A percentile compares a stretch with the other conserved stretches of the same genome.
phyloP scores from a whole-genome alignment of 2,329 filamentous ascomycete genomes.

The Neoascochyta sp. region DNA sequence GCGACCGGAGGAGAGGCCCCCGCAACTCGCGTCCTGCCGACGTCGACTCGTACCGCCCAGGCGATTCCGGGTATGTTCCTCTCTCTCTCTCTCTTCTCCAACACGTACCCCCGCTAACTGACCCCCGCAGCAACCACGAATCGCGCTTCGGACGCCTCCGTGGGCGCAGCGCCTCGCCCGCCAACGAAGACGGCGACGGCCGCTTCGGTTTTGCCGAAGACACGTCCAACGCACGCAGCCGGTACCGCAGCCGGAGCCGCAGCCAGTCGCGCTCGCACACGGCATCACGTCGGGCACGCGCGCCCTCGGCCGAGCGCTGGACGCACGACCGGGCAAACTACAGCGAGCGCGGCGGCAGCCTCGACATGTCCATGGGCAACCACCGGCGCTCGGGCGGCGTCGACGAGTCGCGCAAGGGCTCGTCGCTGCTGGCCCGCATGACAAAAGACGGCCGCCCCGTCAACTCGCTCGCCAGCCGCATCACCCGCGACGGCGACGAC shows the following conservation, averaged over 20 bases:
- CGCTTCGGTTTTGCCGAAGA: slow-evolving; percentile 49
- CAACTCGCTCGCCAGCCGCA: slow-evolving; percentile 28
- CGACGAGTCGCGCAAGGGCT: slow-evolving; percentile 32
- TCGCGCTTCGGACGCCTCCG: slow-evolving; percentile 50
- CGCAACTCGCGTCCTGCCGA: slow-evolving; percentile 25
- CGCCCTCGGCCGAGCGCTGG: slow-evolving; percentile 28
- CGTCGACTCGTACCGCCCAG: slow-evolving; percentile 32
- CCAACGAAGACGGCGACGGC: slow-evolving; percentile 46
- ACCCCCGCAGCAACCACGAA: slow-evolving; percentile 21
- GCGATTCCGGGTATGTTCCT: slow-evolving; percentile 20
- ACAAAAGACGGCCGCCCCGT: slow-evolving; percentile 34
- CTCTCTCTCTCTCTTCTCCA: not conserved
- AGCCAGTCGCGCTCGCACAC: slow-evolving; percentile 29
- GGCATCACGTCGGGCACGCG: slow-evolving; percentile 17
- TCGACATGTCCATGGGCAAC: slow-evolving; percentile 41
- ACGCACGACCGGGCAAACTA: slow-evolving; percentile 30
- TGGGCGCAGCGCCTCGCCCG: slow-evolving; percentile 59
- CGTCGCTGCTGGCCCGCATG: slow-evolving; percentile 31
- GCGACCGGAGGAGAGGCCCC: slow-evolving; percentile 8
- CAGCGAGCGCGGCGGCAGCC: slow-evolving; percentile 9
- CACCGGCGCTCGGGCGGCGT: slow-evolving; percentile 45
- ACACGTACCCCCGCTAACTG: slow-evolving; percentile 1
- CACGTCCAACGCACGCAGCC: slow-evolving; percentile 42
- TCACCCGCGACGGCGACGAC: slow-evolving; percentile 29
- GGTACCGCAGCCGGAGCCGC: slow-evolving; percentile 42